Base-by-base conservation (phyloP, 2,329 filamentous ascomycete species). In the Passalora sequoiae region DNA sequence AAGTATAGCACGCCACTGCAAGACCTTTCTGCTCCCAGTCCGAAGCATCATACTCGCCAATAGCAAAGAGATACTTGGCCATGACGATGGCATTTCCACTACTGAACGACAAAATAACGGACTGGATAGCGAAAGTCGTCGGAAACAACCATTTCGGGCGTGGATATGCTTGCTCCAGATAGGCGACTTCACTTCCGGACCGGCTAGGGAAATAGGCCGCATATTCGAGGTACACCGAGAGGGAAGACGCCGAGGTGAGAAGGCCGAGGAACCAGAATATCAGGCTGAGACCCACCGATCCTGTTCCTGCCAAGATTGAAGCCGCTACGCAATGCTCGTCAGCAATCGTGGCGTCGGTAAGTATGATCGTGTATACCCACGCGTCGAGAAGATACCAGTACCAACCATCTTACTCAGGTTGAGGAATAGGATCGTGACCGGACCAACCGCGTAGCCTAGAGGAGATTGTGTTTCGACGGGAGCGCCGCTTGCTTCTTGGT, bases 21-120 rank as follows among this genome's bases (percentile, higher is more conserved):
- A 84, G 75, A 1, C 81, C 83, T 56, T 84, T 84, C 40, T 76
- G 60, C 55, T 84, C 69, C 83, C 81, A 86, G n/a, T 69, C 65
- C 0, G 73, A 73, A 0, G 77, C 74, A 0, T 60, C 63, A 0
- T 66, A 59, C 0, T 71, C 75, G 1, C 67, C 72, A 31, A 80
- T 77, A 6, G 71, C 70, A 62, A 77, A 86, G 0, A 84, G 59
- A 51, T 86, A 86, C 28, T 75, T 67, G 0, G 81, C 76, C 60
- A 45, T 52, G 69, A 69, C 71, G 29, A 84, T 75, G 0, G 79
- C 72, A 59, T 85, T 84, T 29, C 78, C 77, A 51, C 78, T 81
- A 50, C 76, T 78, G 50, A 84, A 85, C 0, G 81, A 83, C 3
- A 85, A 64, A 1, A 81, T 60, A 1, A 84, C 77, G 0, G 74